phyloP scores from a whole-genome alignment of 2,329 filamentous ascomycete genomes.

The Coniella lustricola region DNA sequence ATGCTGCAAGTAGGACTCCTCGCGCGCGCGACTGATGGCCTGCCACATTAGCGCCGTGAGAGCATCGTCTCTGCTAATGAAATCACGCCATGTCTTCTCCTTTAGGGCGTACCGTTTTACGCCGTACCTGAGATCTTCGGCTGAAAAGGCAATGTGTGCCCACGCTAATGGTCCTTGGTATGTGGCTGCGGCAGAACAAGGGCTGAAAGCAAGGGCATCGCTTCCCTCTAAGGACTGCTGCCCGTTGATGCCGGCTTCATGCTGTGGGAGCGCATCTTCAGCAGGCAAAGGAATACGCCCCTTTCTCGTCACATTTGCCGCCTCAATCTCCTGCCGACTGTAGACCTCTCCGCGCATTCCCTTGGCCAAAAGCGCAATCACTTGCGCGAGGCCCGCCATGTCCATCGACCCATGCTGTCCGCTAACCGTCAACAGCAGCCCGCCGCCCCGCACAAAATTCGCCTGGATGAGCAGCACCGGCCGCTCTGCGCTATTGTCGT shows the following conservation, averaged over 20 bases:
- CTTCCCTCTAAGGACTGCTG: no score
- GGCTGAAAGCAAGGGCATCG: no score
- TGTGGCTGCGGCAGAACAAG: no score
- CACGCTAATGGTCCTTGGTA: constrained; percentile 24
- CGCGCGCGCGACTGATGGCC: constrained; percentile 34
- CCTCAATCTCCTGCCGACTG: constrained; percentile 34
- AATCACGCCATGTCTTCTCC: constrained; percentile 22
- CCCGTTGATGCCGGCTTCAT: constrained; percentile 2
- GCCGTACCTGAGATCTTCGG: constrained; percentile 25
- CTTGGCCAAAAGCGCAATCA: constrained; percentile 41
- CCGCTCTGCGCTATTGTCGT: neutral
- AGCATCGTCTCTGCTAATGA: constrained; percentile 47
- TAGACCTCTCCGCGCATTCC: constrained; percentile 39
- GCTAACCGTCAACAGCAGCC: constrained; percentile 41
- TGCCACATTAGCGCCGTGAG: constrained; percentile 46
- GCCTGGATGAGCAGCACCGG: constrained; percentile 41
- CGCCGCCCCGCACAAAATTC: constrained; percentile 41
- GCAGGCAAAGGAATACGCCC: neutral
- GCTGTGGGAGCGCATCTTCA: constrained; percentile 30
- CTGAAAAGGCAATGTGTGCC: constrained; percentile 38
- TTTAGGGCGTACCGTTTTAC: constrained; percentile 34
- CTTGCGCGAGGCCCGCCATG: constrained; percentile 38
- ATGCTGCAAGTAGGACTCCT: constrained; percentile 25
- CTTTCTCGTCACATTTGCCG: constrained; percentile 34
- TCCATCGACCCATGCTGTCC: constrained; percentile 45